These are phyloP conservation scores for Russula lepida DNA, from an alignment of 768 basidiomycete genomes.

Conservation along the genomic window DNA sequence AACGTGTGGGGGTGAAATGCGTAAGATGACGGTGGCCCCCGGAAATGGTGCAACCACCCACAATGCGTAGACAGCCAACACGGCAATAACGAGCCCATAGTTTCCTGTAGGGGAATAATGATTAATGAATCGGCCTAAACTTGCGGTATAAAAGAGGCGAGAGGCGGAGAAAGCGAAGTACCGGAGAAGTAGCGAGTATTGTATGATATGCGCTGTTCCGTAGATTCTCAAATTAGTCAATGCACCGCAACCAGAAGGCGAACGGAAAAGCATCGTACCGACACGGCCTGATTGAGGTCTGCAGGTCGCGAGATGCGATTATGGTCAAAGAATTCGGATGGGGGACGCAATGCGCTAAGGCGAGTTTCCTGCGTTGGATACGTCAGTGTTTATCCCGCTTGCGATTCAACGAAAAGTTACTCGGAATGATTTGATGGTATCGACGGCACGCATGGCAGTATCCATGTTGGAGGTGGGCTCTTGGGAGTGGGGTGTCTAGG, in stretches of 20 bases:
- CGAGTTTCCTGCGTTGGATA: slow-evolving; percentile 54
- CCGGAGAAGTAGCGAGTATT: slow-evolving; percentile 88
- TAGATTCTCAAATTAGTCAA: background rate
- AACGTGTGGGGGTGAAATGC: background rate
- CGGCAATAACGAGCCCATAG: slow-evolving; percentile 70
- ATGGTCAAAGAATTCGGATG: slow-evolving; percentile 74
- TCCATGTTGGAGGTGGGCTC: slow-evolving; percentile 47
- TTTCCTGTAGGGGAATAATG: slow-evolving; percentile 48
- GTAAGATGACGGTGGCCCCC: background rate
- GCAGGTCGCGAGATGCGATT: slow-evolving; percentile 79
- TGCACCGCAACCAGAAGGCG: background rate
- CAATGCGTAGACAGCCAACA: slow-evolving; percentile 82
- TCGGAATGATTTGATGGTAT: slow-evolving; percentile 60
- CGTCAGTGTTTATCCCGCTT: background rate
- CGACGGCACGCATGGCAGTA: slow-evolving; percentile 50
- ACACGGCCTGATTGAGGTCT: slow-evolving; percentile 70
- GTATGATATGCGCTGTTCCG: slow-evolving; percentile 76
- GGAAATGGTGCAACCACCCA: slow-evolving; percentile 31
- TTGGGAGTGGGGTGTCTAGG: background rate
- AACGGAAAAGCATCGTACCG: slow-evolving; percentile 39
- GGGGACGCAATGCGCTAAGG: slow-evolving; percentile 64
- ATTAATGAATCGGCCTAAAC: background rate
- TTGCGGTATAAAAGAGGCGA: background rate
- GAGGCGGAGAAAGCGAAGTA: slow-evolving; percentile 22
- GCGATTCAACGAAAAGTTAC: slow-evolving; percentile 33